Evolutionary conservation across 176 grass and related monocot genomes (phyloP).

Genomic region (Chloris gayana): DNA sequence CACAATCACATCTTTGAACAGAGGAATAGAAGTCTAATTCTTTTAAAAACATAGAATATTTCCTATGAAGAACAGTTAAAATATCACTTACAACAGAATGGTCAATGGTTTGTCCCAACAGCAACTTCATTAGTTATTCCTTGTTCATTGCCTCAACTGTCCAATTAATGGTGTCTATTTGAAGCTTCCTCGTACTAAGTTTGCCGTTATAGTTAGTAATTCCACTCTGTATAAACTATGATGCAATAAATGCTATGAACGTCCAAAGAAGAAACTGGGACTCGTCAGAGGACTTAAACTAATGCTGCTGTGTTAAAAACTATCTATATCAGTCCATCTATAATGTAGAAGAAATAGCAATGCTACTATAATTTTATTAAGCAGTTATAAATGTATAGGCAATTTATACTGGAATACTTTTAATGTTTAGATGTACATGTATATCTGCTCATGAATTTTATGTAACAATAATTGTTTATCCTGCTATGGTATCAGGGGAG

Average conservation of each 20-base stretch:
- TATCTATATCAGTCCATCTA: neutral
- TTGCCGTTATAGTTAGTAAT: neutral
- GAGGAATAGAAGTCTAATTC: neutral
- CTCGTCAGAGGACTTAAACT: neutral
- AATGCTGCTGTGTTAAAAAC: neutral
- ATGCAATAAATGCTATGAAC: neutral
- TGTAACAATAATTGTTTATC: neutral
- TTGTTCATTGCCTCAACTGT: neutral
- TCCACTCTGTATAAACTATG: neutral
- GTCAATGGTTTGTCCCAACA: neutral
- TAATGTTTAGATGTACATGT: neutral
- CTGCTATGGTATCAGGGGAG: constrained; percentile 45
- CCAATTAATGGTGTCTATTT: neutral
- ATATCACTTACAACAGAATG: neutral
- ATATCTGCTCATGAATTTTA: neutral
- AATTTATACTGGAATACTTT: neutral
- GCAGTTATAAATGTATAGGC: neutral
- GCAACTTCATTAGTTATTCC: neutral
- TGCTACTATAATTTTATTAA: neutral
- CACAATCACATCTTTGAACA: neutral
- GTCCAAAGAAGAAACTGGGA: neutral
- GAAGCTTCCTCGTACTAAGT: neutral
- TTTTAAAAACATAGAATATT: neutral
- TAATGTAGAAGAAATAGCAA: neutral
- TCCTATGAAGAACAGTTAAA: neutral